A percentile compares a stretch with the other conserved stretches of the same genome.
These are phyloP conservation scores for Sugiyamaella marilandica DNA, from an alignment of 805 yeast genomes.

Conservation along the genomic window DNA sequence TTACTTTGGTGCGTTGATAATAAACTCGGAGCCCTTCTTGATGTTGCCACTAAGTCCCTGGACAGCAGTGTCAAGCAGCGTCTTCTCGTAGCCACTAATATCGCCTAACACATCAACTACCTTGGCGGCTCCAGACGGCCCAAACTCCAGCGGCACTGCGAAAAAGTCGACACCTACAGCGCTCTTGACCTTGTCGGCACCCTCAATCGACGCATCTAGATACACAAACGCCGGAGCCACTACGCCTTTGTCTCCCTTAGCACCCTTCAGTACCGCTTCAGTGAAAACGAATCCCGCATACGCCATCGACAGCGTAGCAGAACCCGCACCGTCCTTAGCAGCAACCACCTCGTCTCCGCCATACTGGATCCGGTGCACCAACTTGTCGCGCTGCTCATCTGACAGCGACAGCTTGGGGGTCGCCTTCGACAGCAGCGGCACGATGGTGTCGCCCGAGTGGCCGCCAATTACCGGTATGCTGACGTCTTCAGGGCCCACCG, in stretches of 20 bases:
- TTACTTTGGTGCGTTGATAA: conserved; percentile 34
- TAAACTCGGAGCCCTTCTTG: conserved; percentile 88
- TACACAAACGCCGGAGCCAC: conserved; percentile 45
- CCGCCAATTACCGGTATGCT: conserved; percentile 82
- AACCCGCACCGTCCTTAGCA: conserved; percentile 92
- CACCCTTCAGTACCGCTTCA: conserved; percentile 45
- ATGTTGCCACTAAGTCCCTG: conserved; percentile 89
- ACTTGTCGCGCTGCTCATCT: conserved; percentile 42
- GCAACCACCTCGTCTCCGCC: conserved; percentile 97
- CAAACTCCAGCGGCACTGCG: conserved; percentile 69
- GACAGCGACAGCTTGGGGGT: conserved; percentile 35
- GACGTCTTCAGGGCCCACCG: conserved; percentile 42
- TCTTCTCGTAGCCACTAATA: conserved; percentile 74
- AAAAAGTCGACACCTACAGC: conserved; percentile 70
- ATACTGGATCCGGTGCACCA: conserved; percentile 84
- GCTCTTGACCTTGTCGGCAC: conserved; percentile 63
- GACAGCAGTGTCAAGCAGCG: conserved; percentile 74
- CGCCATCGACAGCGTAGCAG: conserved; percentile 96
- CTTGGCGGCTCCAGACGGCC: conserved; percentile 64
- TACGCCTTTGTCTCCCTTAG: conserved; percentile 39
- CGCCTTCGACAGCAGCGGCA: conserved; percentile 63
- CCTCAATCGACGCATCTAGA: conserved; percentile 28
- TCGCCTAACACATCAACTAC: conserved; percentile 62
- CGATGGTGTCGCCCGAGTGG: conserved; percentile 92
- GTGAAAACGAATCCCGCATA: conserved; percentile 85